A percentile compares a stretch with the other conserved stretches of the same genome.
These are phyloP conservation scores for Pyricularia pennisetigena DNA, from an alignment of 2,329 filamentous ascomycete species.

Conservation along the genomic window DNA sequence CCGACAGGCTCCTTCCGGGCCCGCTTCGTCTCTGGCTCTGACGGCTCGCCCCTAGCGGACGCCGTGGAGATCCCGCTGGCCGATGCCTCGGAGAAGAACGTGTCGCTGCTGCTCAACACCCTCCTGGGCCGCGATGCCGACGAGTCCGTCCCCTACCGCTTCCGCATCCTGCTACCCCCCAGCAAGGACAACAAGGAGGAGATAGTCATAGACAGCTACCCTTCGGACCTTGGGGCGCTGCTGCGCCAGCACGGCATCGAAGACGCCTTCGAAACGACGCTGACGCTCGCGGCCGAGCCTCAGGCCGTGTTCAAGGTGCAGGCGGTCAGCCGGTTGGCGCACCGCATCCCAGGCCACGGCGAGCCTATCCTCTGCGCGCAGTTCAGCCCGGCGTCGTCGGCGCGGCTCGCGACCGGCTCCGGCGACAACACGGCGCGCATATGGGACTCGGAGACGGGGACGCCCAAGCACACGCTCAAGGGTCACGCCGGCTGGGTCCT, in stretches of 20 bases:
- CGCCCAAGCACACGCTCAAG: constrained; percentile 73
- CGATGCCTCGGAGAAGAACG: constrained; percentile 79
- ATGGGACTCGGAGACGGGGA: constrained; percentile 93
- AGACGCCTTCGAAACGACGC: constrained; percentile 43
- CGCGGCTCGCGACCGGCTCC: constrained; percentile 66
- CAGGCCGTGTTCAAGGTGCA: constrained; percentile 93
- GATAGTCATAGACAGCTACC: constrained; percentile 45
- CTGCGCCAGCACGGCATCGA: constrained; percentile 46
- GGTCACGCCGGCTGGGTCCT: constrained; percentile 88
- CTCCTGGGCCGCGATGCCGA: constrained; percentile 57
- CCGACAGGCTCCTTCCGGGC: constrained; percentile 71
- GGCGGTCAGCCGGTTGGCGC: constrained; percentile 80
- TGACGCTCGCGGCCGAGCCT: constrained; percentile 54
- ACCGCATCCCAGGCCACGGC: constrained; percentile 82
- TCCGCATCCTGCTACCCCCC: constrained; percentile 47
- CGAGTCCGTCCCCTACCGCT: constrained; percentile 52
- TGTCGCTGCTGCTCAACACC: constrained; percentile 79
- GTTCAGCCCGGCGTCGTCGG: constrained; percentile 72
- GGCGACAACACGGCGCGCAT: constrained; percentile 87
- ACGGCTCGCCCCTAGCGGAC: constrained; percentile 62
- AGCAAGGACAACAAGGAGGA: constrained; percentile 33
- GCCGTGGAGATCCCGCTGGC: constrained; percentile 66
- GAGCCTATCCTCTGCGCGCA: constrained; percentile 80
- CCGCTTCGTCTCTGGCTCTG: constrained; percentile 70
- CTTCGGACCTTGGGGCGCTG: constrained; percentile 42